phyloP scores from a whole-genome alignment of 2,329 filamentous ascomycete genomes.

The Juglanconis oblonga region DNA sequence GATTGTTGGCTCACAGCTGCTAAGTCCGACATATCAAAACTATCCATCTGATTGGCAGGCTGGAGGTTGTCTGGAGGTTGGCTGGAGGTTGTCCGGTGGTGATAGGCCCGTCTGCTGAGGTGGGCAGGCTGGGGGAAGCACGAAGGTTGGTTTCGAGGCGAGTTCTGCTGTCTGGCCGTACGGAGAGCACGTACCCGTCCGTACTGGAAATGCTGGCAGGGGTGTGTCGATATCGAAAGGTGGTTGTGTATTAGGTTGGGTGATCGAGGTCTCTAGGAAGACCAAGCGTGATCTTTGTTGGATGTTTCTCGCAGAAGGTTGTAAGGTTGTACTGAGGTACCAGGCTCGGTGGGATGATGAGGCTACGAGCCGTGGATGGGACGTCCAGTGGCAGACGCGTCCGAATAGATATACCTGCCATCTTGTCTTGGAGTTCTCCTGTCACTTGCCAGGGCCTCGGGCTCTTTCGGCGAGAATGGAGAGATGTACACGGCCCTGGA shows the following conservation, averaged over 20 bases:
- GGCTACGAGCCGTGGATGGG: constrained; percentile 2
- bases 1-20: constrained; percentile 17
- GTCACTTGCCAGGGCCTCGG: constrained; percentile 7
- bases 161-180: not conserved
- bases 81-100: not conserved
- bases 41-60: constrained; percentile 17
- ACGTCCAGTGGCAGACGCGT: constrained; percentile 12
- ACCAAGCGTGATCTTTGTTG: constrained; percentile 9
- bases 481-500: not conserved
- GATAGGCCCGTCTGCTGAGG: not conserved
- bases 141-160: constrained; percentile 1
- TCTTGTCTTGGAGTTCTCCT: constrained; percentile 1
- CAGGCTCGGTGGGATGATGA: constrained; percentile 15
- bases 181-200: not conserved
- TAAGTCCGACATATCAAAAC: constrained; percentile 15
- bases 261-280: constrained; percentile 4
- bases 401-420: constrained; percentile 18
- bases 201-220: not conserved
- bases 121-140: not conserved
- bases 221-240: constrained; percentile 10
- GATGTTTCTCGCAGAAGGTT: not conserved
- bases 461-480: constrained; percentile 11
- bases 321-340: not conserved
- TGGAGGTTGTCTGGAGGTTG: not conserved
- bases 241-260: constrained; percentile 1